Percentiles rank a stretch among this genome's conserved stretches.
Conservation (phyloP, 768 basidiomycete species). For the Kondoa subrosea region DNA sequence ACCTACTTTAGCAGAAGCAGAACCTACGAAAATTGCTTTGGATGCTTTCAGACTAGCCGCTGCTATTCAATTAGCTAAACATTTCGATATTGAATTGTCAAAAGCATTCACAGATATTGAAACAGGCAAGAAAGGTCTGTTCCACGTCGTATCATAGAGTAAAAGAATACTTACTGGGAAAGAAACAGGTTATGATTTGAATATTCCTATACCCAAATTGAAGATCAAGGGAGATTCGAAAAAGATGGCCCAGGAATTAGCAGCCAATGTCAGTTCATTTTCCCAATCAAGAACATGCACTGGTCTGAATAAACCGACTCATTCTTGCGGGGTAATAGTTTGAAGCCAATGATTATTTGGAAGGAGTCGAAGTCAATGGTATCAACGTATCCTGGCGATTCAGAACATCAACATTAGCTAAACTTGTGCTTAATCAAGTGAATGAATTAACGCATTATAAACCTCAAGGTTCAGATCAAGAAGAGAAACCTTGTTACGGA, state of each 20-base stretch:
- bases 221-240: slow-evolving; percentile 67
- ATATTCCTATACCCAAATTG: slow-evolving; percentile 80
- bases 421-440: slow-evolving; percentile 54
- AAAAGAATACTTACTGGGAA: too few relatives aligned
- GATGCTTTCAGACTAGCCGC: slow-evolving; percentile 70
- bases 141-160: too few relatives aligned
- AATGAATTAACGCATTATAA: slow-evolving; percentile 41
- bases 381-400: slow-evolving; percentile 55
- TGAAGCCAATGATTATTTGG: slow-evolving; percentile 61
- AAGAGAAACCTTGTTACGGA: slow-evolving; percentile 56
- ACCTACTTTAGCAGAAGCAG: slow-evolving; percentile 31
- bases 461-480: slow-evolving; percentile 13
- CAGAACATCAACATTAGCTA: slow-evolving; percentile 47
- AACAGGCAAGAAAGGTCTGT: slow-evolving; percentile 83
- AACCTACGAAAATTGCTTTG: slow-evolving; percentile 50
- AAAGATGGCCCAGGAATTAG: slow-evolving; percentile 54
- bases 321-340: slow-evolving; percentile 42
- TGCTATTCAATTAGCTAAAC: slow-evolving; percentile 47
- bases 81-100: slow-evolving; percentile 38
- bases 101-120: slow-evolving; percentile 72
- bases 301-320: background rate
- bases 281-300: slow-evolving; percentile 6
- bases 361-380: slow-evolving; percentile 51
- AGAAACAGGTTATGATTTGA: too few relatives aligned
- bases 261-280: slow-evolving; percentile 45